These are phyloP conservation scores for Lyophyllum atratum DNA, from an alignment of 768 basidiomycete genomes.

Conservation along the genomic window DNA sequence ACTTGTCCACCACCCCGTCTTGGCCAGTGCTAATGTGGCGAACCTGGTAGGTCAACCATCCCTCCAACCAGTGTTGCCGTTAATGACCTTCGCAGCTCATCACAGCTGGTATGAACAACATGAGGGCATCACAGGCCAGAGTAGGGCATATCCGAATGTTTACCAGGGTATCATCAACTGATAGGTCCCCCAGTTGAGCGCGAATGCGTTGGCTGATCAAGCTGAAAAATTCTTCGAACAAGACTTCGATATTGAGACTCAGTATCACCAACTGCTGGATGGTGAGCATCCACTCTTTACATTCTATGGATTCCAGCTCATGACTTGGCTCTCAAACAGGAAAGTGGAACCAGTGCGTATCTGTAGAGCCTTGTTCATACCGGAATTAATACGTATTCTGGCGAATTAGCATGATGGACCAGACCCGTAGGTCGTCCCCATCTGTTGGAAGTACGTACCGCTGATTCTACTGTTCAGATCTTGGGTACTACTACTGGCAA, in stretches of 20 bases:
- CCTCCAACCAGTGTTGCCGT: background rate
- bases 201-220: constrained; percentile 56
- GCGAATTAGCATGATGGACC: constrained; percentile 62
- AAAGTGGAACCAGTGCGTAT: constrained; percentile 64
- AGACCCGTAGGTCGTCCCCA: constrained; percentile 46
- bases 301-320: background rate
- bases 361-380: background rate
- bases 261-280: constrained; percentile 60
- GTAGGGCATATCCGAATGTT: constrained; percentile 22
- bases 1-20: constrained; percentile 66
- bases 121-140: constrained; percentile 64
- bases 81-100: constrained; percentile 38
- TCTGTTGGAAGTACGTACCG: background rate
- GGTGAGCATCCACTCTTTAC: constrained; percentile 32
- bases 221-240: constrained; percentile 59
- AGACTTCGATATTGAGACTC: constrained; percentile 60
- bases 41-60: constrained; percentile 38
- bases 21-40: constrained; percentile 58
- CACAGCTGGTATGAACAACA: constrained; percentile 58
- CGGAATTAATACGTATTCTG: background rate
- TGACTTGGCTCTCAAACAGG: constrained; percentile 29
- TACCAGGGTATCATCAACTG: background rate
- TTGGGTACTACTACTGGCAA: constrained; percentile 72
- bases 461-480: constrained; percentile 28
- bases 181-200: constrained; percentile 39